Evolutionary conservation across 164 flowering plant species (phyloP).

Genomic region (Tetrastigma voinierianum): DNA sequence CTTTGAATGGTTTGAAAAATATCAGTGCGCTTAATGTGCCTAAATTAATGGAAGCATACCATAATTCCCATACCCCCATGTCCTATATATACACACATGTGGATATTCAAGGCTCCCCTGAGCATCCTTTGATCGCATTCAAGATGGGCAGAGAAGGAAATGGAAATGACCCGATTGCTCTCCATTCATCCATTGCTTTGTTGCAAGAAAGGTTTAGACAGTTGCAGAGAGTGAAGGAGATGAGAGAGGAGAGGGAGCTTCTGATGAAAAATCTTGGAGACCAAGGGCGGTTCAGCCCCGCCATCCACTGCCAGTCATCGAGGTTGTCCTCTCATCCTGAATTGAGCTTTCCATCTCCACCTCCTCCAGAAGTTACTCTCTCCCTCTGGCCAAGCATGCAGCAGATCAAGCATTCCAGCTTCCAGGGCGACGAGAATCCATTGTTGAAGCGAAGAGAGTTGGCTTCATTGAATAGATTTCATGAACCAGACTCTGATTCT

Average conservation of each 20-base stretch:
- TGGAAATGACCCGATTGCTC: constrained; percentile 14
- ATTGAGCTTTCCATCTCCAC: constrained; percentile 9
- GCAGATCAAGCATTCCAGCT: not conserved
- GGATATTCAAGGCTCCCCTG: not conserved
- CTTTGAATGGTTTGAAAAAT: constrained; percentile 9
- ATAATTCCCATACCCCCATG: no score
- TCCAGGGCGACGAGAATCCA: constrained; percentile 1
- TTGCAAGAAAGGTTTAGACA: constrained; percentile 51
- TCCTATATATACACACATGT: not conserved
- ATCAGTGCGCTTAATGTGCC: not conserved
- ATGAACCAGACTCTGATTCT: constrained; percentile 6
- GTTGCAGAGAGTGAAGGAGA: constrained; percentile 33
- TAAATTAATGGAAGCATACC: constrained; percentile 3
- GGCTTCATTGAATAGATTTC: not conserved
- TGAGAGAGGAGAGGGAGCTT: constrained; percentile 39
- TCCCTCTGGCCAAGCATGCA: constrained; percentile 27
- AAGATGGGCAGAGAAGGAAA: constrained; percentile 23
- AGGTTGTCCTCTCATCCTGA: constrained; percentile 15
- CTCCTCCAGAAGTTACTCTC: constrained; percentile 16
- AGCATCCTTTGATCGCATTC: not conserved
- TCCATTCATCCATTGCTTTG: constrained; percentile 40
- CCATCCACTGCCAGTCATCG: constrained; percentile 5
- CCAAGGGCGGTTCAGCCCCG: not conserved
- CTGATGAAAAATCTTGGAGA: constrained; percentile 9
- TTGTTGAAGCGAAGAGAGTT: constrained; percentile 4